Evolutionary conservation across 768 basidiomycete species (phyloP).

Genomic region (Crepidotus variabilis): DNA sequence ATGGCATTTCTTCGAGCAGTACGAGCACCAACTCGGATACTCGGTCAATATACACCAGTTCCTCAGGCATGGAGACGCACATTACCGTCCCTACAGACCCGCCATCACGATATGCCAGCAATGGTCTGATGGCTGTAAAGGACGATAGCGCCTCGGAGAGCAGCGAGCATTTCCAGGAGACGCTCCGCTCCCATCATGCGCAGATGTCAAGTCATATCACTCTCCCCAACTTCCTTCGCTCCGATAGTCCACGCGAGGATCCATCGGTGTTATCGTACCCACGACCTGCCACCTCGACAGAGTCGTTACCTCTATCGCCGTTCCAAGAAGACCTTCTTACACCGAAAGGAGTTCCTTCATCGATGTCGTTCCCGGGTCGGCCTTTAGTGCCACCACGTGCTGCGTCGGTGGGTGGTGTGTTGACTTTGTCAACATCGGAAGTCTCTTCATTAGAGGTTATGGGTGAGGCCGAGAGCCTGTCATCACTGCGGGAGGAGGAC

Average conservation of each 20-base stretch:
- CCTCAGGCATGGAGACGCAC: conserved; percentile 35
- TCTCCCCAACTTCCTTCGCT: conserved; percentile 25
- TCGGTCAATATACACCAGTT: conserved; percentile 40
- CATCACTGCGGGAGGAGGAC: too few relatives aligned
- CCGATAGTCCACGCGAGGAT: conserved; percentile 11
- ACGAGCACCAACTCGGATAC: conserved; percentile 39
- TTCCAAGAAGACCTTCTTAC: conserved; percentile 28
- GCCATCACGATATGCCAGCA: conserved; percentile 39
- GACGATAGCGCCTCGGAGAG: conserved; percentile 20
- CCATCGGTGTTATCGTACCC: conserved; percentile 74
- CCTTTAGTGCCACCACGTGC: conserved; percentile 8
- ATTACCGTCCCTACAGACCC: conserved; percentile 48
- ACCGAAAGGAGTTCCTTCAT: conserved; percentile 22
- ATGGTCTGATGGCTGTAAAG: conserved; percentile 20
- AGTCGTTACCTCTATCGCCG: conserved; percentile 44
- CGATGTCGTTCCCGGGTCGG: conserved; percentile 11
- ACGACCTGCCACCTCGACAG: conserved; percentile 74
- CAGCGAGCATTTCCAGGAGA: conserved; percentile 11
- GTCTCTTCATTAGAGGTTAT: not conserved
- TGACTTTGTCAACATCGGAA: not conserved
- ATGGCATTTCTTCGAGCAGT: conserved; percentile 30
- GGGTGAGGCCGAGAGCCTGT: too few relatives aligned
- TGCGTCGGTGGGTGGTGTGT: not conserved
- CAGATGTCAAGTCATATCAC: conserved; percentile 31
- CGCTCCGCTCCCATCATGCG: conserved; percentile 12